Conservation (phyloP, 1,284 basidiomycete genomes). For the Cutaneotrichosporon daszewskae region DNA sequence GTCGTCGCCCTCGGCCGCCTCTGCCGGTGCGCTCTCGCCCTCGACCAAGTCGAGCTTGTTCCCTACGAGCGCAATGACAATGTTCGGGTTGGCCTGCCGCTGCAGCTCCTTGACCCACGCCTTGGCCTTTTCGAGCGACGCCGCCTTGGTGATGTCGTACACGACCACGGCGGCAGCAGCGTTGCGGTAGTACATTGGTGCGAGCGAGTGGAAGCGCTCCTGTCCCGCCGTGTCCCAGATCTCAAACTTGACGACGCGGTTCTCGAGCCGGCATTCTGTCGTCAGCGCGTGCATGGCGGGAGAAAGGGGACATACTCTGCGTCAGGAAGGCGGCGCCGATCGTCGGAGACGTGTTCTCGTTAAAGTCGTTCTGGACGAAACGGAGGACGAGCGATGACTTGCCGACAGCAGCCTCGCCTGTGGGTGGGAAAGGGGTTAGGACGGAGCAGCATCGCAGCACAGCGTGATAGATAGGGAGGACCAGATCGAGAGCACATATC, state of each 20-base stretch:
- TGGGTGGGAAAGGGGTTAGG: too few relatives aligned
- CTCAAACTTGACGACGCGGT: slow-evolving; percentile 50
- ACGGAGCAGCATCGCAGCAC: not conserved
- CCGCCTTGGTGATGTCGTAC: slow-evolving; percentile 82
- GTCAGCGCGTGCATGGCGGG: slow-evolving; percentile 2
- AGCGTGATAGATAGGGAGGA: not conserved
- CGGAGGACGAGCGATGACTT: slow-evolving; percentile 99
- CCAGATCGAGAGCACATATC: too few relatives aligned
- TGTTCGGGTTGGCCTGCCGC: slow-evolving; percentile 97
- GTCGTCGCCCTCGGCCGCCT: slow-evolving; percentile 50
- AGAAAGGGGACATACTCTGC: slow-evolving; percentile 35
- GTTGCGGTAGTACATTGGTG: slow-evolving; percentile 97
- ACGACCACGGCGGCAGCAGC: slow-evolving; percentile 93
- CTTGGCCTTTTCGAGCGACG: slow-evolving; percentile 97
- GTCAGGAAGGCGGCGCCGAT: slow-evolving; percentile 83
- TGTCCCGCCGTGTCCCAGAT: slow-evolving; percentile 50
- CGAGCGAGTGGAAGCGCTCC: slow-evolving; percentile 48
- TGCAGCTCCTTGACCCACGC: slow-evolving; percentile 99
- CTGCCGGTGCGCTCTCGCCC: slow-evolving; percentile 53
- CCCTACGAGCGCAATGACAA: slow-evolving; percentile 93
- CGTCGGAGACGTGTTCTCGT: slow-evolving; percentile 61
- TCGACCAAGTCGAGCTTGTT: slow-evolving; percentile 93
- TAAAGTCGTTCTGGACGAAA: slow-evolving; percentile 62
- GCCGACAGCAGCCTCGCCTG: slow-evolving; percentile 96
- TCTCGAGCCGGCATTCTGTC: slow-evolving; percentile 48